Evolutionary conservation across 129 eudicot genomes (phyloP), one percentile per base, ranked within the genome.

Genomic region (Artemisia argyi): DNA sequence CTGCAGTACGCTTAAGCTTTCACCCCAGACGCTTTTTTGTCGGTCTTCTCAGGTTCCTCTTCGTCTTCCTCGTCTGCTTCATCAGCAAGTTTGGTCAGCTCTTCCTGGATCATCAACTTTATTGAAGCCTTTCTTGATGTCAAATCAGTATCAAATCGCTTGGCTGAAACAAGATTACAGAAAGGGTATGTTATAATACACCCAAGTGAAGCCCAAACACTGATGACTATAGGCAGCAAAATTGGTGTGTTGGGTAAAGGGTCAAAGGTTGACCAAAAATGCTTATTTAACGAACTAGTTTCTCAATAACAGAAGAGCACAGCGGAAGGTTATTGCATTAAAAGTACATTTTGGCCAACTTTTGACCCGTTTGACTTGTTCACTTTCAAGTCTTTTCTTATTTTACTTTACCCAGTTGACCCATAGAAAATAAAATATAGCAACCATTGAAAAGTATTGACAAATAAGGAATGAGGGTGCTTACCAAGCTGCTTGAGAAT

Each of bases 101-200:
- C 99, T 11, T 95, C 96, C 87, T 95, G 99, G 77, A 91, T 90
- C 91, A 95, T 90, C 47, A 83, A 79, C 85, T 95, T 95, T 70
- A 95, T 86, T 0, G 97, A 74, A 19, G 87, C 64, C 85, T 95
- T 95, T 69, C 88, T 86, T 26, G 95, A 61, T 2, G 87, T 72
- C 69, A 95, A 91, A 73, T 95, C 97, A 3, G 84, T 78, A 50
- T 75, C 64, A 60, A 84, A 95, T 28, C 83, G 87, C 82, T 81
- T 69, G 16, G 85, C 99, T 95, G 90, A 49, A 76, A 66, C 11
- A 56, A 46, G 8, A 17, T 48, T 17, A 11, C 7, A 46, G 16
- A 19, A 39, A 22, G 16, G n/a, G 15, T 19, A 51, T 20, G 77
- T 63, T 28, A 57, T 18, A 39, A 39, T 39, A 17, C 57, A 72